Evolutionary conservation across 2,329 filamentous ascomycete species (phyloP), one percentile per base, ranked within the genome.

Genomic region (Mycogone perniciosa): DNA sequence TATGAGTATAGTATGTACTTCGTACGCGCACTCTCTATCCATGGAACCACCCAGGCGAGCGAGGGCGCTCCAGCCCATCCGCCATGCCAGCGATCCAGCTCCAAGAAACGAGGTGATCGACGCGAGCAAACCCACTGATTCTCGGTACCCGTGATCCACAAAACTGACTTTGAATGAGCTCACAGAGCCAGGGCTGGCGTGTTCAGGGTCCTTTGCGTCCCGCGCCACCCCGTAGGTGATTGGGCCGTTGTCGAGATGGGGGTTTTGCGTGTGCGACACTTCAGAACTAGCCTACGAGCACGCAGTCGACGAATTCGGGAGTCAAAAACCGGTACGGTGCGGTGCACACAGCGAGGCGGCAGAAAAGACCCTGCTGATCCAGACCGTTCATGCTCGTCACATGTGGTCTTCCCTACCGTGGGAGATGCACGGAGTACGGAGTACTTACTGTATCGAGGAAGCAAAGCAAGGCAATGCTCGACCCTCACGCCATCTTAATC

Each of bases 331-430:
- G 20, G 20, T 20, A 20, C 20, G 20, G 20, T 20, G 20, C 20
- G 20, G 20, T 20, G 20, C 20, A 20, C 20, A 20, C 20, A 20
- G 20, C 20, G 20, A 20, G 20, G 20, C 20, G 27, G 9, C n/a
- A 44, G 27, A 10, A 38, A 29, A 47, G 33, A 39, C 44, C 37
- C 44, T 51, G 50, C 50, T 31, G 50, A 34, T 44, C 40, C 35
- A 35, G 26, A 26, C 40, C 50, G 40, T 52, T 20, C 50, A 52
- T 44, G 33, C 31, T 48, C 45, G 50, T 52, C 50, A 52, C 40
- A 20, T 38, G 45, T n/a, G 43, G 20, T 44, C 45, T 44, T 13
- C 31, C 13, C 37, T 47, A 44, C 47, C 31, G 47, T 46, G 31
- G 33, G 38, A 39, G 44, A 27, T 7, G 30, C 13, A 6, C n/a